Base-by-base conservation (phyloP, 2,329 filamentous ascomycete genomes). In the Aphanocladium album region DNA sequence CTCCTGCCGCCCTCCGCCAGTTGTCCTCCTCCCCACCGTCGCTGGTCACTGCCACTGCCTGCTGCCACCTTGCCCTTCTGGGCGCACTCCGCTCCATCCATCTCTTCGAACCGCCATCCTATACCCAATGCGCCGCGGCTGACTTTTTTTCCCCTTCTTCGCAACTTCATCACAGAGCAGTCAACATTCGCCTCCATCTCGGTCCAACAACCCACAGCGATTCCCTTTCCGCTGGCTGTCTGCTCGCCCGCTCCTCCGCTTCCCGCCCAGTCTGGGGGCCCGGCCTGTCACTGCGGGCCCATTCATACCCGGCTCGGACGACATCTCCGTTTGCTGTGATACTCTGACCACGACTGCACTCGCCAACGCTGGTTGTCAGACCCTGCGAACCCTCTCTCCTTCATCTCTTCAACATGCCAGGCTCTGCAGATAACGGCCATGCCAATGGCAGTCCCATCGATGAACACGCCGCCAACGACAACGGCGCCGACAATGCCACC, bases 351-450 rank as follows among this genome's bases (percentile, higher is more conserved):
- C 33, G 33, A 35, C 5, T 27, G 23, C 27, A 6, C 17, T n/a
- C 8, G 8, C 41, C 41, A 14, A 35, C 19, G 6, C 17, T 23
- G 16, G 5, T 17, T 51, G 14, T 12, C 47, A 45, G 14, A 39
- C 45, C 21, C 25, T 39, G 19, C 61, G 51, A 27, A 41, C 60
- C 37, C 30, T 45, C 39, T 27, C n/a, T n/a, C n/a, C n/a, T n/a
- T n/a, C n/a, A n/a, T n/a, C n/a, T 30, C 37, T 33, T 25, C 61
- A 62, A 62, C 62, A 76, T 75, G 69, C 67, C 74, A 47, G 71
- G 71, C 59, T 76, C 76, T 50, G 73, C 73, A 58, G 75, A 76
- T 63, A 71, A 59, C 16, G 49, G 25, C 14, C 14, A 74, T 62
- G 72, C 73, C 62, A 71, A 73, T 58, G 72, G 68, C 67, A 64